phyloP scores from a whole-genome alignment of 2,329 filamentous ascomycete species.

The Pseudopithomyces maydicus region DNA sequence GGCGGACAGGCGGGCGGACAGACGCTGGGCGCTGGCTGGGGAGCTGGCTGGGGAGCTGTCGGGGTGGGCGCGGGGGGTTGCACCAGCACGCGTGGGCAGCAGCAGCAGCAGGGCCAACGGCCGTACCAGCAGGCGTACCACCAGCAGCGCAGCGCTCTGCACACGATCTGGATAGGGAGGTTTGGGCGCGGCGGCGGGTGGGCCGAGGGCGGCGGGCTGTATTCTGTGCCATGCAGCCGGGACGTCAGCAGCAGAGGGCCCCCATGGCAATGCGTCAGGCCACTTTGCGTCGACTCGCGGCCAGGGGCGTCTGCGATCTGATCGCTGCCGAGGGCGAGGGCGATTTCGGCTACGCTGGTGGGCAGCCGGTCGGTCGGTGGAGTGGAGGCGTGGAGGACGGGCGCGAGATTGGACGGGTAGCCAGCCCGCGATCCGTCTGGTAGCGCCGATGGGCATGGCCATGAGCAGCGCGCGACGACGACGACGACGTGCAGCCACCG shows the following conservation, averaged over 20 bases:
- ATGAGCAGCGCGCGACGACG: not conserved
- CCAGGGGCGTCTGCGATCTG: constrained; percentile 1
- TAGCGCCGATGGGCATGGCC: constrained; percentile 3
- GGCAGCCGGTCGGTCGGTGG: not conserved
- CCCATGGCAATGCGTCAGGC: not conserved
- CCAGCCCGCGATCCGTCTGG: constrained; percentile 1
- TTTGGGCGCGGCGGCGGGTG: not conserved
- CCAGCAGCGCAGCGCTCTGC: constrained; percentile 3
- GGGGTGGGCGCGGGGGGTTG: not conserved
- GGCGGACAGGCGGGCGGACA: not conserved
- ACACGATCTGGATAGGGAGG: not conserved
- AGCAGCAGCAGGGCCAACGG: not conserved
- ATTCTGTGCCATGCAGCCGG: constrained; percentile 8
- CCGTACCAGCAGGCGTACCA: not conserved
- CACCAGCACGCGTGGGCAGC: not conserved
- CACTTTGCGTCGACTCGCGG: constrained; percentile 2
- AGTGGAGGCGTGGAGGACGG: not conserved
- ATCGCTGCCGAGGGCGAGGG: constrained; percentile 10
- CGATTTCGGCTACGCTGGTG: constrained; percentile 16
- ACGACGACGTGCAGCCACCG: not conserved
- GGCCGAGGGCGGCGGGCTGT: not conserved
- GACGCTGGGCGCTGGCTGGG: not conserved
- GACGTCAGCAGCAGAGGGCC: not conserved
- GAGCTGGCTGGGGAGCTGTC: too few relatives aligned
- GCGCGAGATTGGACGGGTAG: not conserved